These are phyloP conservation scores for Solanum corneliomulleri DNA, from an alignment of 257 asterid species.

Conservation along the genomic window DNA sequence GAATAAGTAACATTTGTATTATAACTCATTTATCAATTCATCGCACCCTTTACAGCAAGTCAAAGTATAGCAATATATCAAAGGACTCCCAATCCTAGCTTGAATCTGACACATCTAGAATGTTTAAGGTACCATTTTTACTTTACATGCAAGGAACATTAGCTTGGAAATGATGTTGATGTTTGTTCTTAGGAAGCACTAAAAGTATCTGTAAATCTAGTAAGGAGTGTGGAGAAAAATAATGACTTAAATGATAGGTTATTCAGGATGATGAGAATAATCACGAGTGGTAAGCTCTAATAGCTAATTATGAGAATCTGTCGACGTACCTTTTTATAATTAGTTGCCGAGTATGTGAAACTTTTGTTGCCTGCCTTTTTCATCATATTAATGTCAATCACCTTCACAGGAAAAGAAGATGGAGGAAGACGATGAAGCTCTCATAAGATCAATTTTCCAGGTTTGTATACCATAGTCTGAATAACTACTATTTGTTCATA, in stretches of 20 bases:
- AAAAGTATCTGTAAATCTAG: neutral
- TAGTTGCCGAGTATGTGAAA: neutral
- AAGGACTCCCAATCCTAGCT: too few relatives aligned
- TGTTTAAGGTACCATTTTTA: neutral
- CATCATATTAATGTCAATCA: neutral
- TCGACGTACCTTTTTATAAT: neutral
- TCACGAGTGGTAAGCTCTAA: neutral
- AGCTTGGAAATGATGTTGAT: neutral
- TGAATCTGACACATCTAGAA: too few relatives aligned
- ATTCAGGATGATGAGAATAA: neutral
- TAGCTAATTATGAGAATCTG: neutral
- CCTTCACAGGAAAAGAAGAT: conserved; percentile 38
- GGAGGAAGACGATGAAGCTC: conserved; percentile 77
- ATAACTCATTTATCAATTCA: too few relatives aligned
- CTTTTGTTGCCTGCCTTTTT: neutral
- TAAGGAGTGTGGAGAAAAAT: neutral
- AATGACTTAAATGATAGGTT: neutral
- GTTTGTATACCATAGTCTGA: conserved; percentile 9
- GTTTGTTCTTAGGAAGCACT: neutral
- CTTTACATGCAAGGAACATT: neutral
- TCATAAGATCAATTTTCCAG: conserved; percentile 44
- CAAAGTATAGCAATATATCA: too few relatives aligned
- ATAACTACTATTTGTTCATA: neutral
- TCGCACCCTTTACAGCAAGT: too few relatives aligned
- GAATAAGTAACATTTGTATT: too few relatives aligned